Conservation (phyloP, 2,329 filamentous ascomycete genomes). For the Xylaria digitata region DNA sequence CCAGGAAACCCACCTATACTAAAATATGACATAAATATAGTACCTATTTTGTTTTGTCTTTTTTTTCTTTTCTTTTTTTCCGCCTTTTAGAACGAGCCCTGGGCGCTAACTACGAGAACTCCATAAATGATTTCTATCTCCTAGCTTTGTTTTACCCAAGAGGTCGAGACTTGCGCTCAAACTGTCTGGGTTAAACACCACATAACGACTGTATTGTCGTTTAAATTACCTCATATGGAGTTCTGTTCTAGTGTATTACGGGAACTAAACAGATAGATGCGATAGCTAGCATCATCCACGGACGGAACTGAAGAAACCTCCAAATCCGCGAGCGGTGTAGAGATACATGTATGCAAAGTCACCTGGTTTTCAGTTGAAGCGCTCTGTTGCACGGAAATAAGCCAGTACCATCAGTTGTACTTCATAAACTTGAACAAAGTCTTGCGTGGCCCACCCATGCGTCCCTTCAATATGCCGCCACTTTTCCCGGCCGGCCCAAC, state of each 20-base stretch:
- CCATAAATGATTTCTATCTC: background rate
- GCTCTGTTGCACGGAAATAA: slow-evolving; percentile 39
- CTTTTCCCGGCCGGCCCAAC: slow-evolving; percentile 40
- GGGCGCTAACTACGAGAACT: background rate
- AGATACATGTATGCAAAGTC: slow-evolving; percentile 47
- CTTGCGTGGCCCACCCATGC: slow-evolving; percentile 39
- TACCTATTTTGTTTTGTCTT: background rate
- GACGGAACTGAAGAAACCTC: slow-evolving; percentile 13
- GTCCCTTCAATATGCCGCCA: slow-evolving; percentile 41
- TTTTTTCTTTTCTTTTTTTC: background rate
- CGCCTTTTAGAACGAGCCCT: background rate
- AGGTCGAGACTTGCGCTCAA: background rate
- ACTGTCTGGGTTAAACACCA: background rate
- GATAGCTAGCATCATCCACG: slow-evolving; percentile 14
- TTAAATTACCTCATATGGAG: slow-evolving; percentile 9
- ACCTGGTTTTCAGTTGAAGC: slow-evolving; percentile 42
- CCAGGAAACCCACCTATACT: slow-evolving; percentile 1
- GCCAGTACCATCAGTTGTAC: slow-evolving; percentile 41
- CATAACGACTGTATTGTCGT: slow-evolving; percentile 10
- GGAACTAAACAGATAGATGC: slow-evolving; percentile 22
- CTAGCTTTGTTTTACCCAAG: background rate
- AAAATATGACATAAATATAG: background rate
- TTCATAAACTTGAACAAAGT: slow-evolving; percentile 40
- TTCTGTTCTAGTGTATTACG: slow-evolving; percentile 20
- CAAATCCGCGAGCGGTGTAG: slow-evolving; percentile 22